Evolutionary conservation across 306 rosid genomes (phyloP), one percentile per base, ranked within the genome.

Genomic region (Prunus armeniaca): DNA sequence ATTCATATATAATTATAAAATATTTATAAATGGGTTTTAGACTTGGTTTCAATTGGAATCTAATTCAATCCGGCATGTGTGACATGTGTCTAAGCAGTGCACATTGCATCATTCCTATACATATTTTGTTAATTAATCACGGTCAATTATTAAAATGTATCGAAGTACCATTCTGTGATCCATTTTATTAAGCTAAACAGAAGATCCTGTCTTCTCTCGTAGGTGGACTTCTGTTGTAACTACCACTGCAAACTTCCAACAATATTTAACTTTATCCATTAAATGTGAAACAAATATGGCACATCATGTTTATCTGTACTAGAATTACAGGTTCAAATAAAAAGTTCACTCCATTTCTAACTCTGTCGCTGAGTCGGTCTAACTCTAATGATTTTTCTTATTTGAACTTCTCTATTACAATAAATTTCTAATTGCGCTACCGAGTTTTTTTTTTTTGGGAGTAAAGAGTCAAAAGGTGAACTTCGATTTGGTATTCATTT

Each of bases 51-150:
- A 32, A 15, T 77, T 78, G 76, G 46, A 72, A 80, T 81, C 80
- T 78, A 73, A 5, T 79, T 71, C 69, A 81, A 79, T 81, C 81
- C 2, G 72, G 87, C 95, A 89, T 82, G 93, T 86, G 89, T 65
- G 87, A 60, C 90, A 83, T 77, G 88, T 86, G 86, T 86, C 85
- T 73, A 71, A 55, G 64, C 65, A 83, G 61, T 81, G 76, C 92
- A 81, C 88, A 83, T 88, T 87, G 77, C 74, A 72, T 61, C 65
- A 74, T 73, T 67, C 28, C 47, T 4, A 72, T 46, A 41, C 38
- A 14, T 34, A 55, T 14, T 15, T 45, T 30, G 27, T 56, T 32
- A 28, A 38, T 20, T 55, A 34, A 34, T 8, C 15, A 30, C 56
- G 12, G 5, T 20, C 22, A 10, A 19, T 13, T 14, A 32, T 32